Base-by-base conservation (phyloP, 2,329 filamentous ascomycete species). In the Trichophaea hybrida region DNA sequence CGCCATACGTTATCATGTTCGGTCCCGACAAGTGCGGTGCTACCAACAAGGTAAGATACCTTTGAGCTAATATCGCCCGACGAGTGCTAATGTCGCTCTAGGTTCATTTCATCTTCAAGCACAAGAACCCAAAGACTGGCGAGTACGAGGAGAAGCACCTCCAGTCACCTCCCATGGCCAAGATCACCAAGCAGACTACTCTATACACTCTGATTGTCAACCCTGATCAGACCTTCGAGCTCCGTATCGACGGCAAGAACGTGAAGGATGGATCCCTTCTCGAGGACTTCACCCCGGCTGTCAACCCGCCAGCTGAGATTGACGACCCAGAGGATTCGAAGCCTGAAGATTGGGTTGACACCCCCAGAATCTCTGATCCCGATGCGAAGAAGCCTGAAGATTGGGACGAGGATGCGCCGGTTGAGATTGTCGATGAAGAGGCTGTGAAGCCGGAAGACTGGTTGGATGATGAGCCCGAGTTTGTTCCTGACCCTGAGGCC, bases 61-160 rank as follows among this genome's bases (percentile, higher is more conserved):
- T 10, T 24, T 50, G 46, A 15, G 24, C 17, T 50, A 13, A 10
- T 50, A 10, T 37, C 34, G 1, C 17, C 34, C 13, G 49, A 17
- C 32, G 58, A 34, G 46, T 15, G n/a, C 59, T 64, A 91, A 31
- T 56, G n/a, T 15, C 6, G 24, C 34, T 44, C 12, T 53, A 97
- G 86, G 86, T 94, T 57, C 80, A 83, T 75, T 95, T 98, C 78
- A 98, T 98, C 75, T 94, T 98, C 83, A 93, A 94, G 77, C 93
- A 98, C 86, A 98, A 97, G 87, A 98, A 97, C 83, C 93, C 93
- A 73, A 96, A 95, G 86, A 96, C 89, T 51, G 91, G 91, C 78
- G 88, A 96, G 76, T 98, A 98, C 71, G 91, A 98, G 81, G 93
- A 98, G 86, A 98, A 98, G 85, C 93, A 98, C 77, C 81, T 98